A percentile compares a stretch with the other conserved stretches of the same genome.
phyloP scores from a whole-genome alignment of 2,329 filamentous ascomycete species.

The Talaromyces sp. region DNA sequence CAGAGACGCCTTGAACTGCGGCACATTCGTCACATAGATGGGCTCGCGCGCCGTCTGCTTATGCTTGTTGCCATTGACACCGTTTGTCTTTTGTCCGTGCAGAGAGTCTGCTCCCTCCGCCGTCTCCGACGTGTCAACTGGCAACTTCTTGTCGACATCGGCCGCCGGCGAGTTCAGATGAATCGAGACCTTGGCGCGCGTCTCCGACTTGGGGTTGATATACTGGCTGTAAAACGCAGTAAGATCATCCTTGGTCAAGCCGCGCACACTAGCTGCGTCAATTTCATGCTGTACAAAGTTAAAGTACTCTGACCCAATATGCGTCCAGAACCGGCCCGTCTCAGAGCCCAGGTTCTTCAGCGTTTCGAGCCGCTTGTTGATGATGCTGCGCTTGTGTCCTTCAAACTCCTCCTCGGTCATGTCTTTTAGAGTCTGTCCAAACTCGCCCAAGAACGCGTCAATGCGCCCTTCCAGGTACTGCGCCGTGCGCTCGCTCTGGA shows the following conservation, averaged over 20 bases:
- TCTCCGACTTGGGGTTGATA: conserved; percentile 67
- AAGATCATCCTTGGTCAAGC: conserved; percentile 73
- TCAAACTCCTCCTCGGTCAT: conserved; percentile 86
- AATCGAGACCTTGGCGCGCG: conserved; percentile 75
- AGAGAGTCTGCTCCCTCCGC: conserved; percentile 31
- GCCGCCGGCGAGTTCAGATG: conserved; percentile 72
- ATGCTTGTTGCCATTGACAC: conserved; percentile 20
- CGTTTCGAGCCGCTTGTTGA: conserved; percentile 83
- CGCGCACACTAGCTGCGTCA: conserved; percentile 69
- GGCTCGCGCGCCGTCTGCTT: conserved; percentile 34
- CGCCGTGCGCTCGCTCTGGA: conserved; percentile 84
- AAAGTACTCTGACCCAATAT: conserved; percentile 79
- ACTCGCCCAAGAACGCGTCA: conserved; percentile 70
- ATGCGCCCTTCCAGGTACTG: conserved; percentile 82
- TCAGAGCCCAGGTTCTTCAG: conserved; percentile 88
- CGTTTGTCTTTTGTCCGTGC: conserved; percentile 18
- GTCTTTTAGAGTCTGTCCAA: conserved; percentile 58
- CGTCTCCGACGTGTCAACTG: conserved; percentile 12
- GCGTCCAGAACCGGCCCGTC: conserved; percentile 72
- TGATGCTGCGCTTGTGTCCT: conserved; percentile 79
- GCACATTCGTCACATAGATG: conserved; percentile 67
- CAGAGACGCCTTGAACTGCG: conserved; percentile 72
- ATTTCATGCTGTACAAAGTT: conserved; percentile 79
- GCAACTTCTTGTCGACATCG: conserved; percentile 26
- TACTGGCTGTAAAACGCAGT: conserved; percentile 69